These are phyloP conservation scores for Eucalyptus polyanthemos DNA, from an alignment of 345 rosid genomes.

Conservation along the genomic window DNA sequence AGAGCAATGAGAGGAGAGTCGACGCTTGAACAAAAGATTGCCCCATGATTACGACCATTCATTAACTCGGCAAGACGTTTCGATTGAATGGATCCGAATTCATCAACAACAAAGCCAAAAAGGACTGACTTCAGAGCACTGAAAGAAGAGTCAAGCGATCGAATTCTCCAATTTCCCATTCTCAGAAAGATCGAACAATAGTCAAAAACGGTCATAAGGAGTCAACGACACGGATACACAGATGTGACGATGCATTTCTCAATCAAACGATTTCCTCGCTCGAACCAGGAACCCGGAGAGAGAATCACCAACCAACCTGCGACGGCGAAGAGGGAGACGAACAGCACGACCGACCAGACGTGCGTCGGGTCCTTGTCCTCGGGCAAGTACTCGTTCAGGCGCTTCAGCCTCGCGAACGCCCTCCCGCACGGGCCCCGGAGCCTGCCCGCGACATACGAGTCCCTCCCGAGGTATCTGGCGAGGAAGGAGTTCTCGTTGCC, in stretches of 20 bases:
- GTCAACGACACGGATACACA: background rate
- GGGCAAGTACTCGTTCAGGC: slow-evolving; percentile 38
- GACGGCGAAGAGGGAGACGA: slow-evolving; percentile 37
- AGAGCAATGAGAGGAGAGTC: background rate
- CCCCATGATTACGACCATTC: background rate
- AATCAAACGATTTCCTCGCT: background rate
- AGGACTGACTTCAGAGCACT: background rate
- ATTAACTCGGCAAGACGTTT: background rate
- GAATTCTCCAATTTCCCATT: background rate
- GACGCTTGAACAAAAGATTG: background rate
- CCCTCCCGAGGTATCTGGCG: slow-evolving; percentile 22
- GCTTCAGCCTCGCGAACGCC: slow-evolving; percentile 12
- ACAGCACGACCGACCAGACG: slow-evolving; percentile 39
- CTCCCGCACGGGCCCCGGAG: slow-evolving; percentile 9
- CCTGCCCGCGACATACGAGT: slow-evolving; percentile 20
- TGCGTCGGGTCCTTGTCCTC: slow-evolving; percentile 59
- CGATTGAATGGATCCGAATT: background rate
- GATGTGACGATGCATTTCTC: background rate
- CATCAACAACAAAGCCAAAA: background rate
- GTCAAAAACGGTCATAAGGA: background rate
- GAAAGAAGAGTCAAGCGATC: background rate
- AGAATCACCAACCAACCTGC: slow-evolving; percentile 17
- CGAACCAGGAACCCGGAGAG: background rate
- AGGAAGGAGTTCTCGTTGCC: slow-evolving; percentile 41
- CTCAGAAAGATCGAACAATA: background rate